Percentiles rank a stretch among this genome's conserved stretches.
These are phyloP conservation scores for Exophiala spinifera DNA, from an alignment of 2,329 filamentous ascomycete species.

Conservation along the genomic window DNA sequence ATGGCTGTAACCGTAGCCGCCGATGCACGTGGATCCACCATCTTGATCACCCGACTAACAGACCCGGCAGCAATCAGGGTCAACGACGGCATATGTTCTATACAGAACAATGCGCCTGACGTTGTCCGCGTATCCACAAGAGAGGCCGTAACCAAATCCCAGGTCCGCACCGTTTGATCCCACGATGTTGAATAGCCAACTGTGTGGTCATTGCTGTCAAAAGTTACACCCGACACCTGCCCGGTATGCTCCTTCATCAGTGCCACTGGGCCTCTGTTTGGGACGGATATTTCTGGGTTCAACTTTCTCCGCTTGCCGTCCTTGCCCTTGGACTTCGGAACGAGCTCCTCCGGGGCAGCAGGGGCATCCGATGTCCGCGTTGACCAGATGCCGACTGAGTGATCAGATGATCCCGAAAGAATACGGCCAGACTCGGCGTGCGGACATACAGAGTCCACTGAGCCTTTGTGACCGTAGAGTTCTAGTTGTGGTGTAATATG, in stretches of 20 bases:
- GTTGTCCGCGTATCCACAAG: conserved; percentile 81
- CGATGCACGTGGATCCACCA: conserved; percentile 84
- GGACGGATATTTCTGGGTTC: conserved; percentile 54
- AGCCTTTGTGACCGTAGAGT: conserved; percentile 75
- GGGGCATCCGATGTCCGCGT: conserved; percentile 73
- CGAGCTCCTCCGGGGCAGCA: conserved; percentile 62
- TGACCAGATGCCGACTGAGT: conserved; percentile 84
- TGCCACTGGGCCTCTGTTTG: conserved; percentile 74
- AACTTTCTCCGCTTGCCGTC: conserved; percentile 75
- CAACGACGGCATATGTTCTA: conserved; percentile 68
- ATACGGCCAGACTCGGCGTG: conserved; percentile 72
- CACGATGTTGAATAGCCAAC: conserved; percentile 88
- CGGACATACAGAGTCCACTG: conserved; percentile 62
- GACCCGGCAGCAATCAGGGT: conserved; percentile 71
- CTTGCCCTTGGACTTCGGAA: conserved; percentile 63
- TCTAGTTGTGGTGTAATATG: conserved; percentile 71
- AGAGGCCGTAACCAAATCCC: conserved; percentile 78
- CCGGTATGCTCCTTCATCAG: conserved; percentile 70
- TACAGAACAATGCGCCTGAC: conserved; percentile 75
- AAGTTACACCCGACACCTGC: conserved; percentile 74
- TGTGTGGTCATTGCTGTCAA: conserved; percentile 79
- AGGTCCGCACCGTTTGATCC: conserved; percentile 86
- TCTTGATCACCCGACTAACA: conserved; percentile 78
- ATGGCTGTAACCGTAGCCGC: conserved; percentile 75
- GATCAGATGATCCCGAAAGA: conserved; percentile 80